These are phyloP conservation scores for Epipyxis sp. DNA, from an alignment of 108 stramenopile species.

Conservation along the genomic window DNA sequence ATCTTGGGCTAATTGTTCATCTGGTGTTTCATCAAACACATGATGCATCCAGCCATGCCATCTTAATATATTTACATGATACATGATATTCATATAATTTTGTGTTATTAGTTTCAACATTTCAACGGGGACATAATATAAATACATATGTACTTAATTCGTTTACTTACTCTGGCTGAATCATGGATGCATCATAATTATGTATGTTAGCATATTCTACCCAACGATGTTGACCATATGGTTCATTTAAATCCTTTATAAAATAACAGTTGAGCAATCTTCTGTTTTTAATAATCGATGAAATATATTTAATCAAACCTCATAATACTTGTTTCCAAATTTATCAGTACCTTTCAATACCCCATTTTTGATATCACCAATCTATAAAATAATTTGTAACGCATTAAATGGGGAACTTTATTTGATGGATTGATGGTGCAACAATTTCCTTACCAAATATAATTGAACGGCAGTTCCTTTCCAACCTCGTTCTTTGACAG, in stretches of 20 bases:
- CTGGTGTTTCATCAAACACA: slow-evolving; percentile 17
- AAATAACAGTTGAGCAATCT: neutral
- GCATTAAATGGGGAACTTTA: neutral
- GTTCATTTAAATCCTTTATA: neutral
- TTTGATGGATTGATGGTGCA: neutral
- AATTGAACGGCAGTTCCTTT: neutral
- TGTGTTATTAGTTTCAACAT: too few relatives aligned
- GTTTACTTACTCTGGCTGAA: slow-evolving; percentile 20
- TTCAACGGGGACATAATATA: neutral
- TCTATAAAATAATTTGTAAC: neutral
- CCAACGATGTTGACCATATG: slow-evolving; percentile 30
- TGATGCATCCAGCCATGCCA: slow-evolving; percentile 37
- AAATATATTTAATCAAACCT: slow-evolving; percentile 4
- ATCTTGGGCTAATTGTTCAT: neutral
- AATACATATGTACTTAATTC: neutral
- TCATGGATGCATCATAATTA: slow-evolving; percentile 5
- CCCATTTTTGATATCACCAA: slow-evolving; percentile 30
- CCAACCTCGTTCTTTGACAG: neutral
- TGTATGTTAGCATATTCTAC: slow-evolving; percentile 22
- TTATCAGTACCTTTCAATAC: slow-evolving; percentile 28
- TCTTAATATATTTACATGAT: slow-evolving; percentile 6
- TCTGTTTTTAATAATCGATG: neutral
- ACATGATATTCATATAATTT: too few relatives aligned
- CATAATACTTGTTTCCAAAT: slow-evolving; percentile 31
- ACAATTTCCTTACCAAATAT: neutral